Conservation (phyloP, 1,284 basidiomycete genomes). For the Trichosporon sp. region DNA sequence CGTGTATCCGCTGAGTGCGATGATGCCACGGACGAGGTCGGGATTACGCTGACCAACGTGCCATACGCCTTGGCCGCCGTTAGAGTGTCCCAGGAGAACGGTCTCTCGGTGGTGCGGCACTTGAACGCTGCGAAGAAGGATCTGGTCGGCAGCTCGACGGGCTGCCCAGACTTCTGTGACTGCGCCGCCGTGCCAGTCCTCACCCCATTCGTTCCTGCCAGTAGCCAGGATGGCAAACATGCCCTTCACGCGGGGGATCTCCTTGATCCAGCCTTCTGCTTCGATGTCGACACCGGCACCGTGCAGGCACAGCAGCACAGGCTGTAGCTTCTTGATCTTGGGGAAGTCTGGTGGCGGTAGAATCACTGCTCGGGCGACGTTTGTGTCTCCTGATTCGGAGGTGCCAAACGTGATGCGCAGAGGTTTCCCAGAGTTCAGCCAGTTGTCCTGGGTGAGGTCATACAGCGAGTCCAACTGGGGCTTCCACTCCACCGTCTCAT, state of each 20-base stretch:
- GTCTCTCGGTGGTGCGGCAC: conserved; percentile 21
- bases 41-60: conserved; percentile 74
- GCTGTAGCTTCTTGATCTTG: conserved; percentile 21
- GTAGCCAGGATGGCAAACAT: conserved; percentile 51
- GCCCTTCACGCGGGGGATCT: conserved; percentile 36
- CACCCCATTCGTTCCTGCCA: conserved; percentile 55
- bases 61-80: conserved; percentile 89
- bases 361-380: background rate
- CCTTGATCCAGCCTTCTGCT: conserved; percentile 34
- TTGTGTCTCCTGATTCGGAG: background rate
- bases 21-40: conserved; percentile 71
- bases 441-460: background rate
- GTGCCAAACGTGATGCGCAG: conserved; percentile 15
- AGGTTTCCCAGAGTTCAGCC: background rate
- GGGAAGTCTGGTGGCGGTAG: background rate
- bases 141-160: conserved; percentile 35
- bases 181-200: conserved; percentile 55
- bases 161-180: conserved; percentile 49
- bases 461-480: background rate
- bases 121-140: background rate
- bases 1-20: conserved; percentile 74
- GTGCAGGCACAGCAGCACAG: conserved; percentile 50
- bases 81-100: conserved; percentile 79
- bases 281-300: conserved; percentile 52
- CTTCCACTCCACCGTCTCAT: background rate